Conservation (phyloP, 2,329 filamentous ascomycete species). For the Monosporascus sp. region DNA sequence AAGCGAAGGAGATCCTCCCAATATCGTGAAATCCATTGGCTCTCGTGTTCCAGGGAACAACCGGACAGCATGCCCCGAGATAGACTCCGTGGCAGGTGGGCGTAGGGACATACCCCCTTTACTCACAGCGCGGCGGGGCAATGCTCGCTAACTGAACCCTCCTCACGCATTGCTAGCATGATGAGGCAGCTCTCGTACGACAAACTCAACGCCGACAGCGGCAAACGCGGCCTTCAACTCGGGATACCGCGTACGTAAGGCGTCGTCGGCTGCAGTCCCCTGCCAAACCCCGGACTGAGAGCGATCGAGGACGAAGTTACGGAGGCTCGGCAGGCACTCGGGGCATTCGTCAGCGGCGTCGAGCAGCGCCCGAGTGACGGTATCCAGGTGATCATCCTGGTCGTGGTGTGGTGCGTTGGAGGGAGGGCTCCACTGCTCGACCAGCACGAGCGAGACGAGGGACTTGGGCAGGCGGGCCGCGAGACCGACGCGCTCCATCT, state of each 20-base stretch:
- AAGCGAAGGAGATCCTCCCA: no score
- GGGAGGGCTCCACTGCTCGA: not conserved
- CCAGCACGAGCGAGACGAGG: not conserved
- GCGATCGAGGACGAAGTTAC: not conserved
- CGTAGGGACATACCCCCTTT: no score
- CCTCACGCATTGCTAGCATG: no score
- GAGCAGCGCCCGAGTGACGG: not conserved
- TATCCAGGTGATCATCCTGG: not conserved
- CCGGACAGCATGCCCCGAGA: no score
- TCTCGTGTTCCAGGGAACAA: no score
- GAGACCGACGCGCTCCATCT: not conserved
- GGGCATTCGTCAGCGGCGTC: not conserved
- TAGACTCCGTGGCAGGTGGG: no score
- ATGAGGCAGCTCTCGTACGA: no score
- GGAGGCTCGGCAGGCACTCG: not conserved
- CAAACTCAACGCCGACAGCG: no score
- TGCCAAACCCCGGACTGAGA: not conserved
- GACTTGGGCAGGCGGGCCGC: not conserved
- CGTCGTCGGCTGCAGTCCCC: not conserved
- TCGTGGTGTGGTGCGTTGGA: no score
- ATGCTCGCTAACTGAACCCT: no score
- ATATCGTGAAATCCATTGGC: no score
- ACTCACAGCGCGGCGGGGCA: no score
- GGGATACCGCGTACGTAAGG: not conserved
- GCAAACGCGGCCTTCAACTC: not conserved